Base-by-base conservation (phyloP, 2,329 filamentous ascomycete genomes). In the Chaetomium olivaceum region DNA sequence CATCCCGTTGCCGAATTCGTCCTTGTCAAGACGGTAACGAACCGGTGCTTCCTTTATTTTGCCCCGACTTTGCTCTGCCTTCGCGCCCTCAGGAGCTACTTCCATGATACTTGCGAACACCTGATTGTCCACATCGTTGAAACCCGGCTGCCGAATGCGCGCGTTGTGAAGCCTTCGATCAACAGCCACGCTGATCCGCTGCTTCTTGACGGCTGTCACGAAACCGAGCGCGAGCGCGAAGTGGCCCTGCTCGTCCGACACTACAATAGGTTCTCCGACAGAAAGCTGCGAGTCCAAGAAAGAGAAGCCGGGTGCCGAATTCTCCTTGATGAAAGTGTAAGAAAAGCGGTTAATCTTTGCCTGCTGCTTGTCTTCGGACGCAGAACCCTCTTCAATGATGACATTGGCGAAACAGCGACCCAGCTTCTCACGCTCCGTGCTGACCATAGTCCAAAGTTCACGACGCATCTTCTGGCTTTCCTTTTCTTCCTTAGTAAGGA, bases 1-100 rank as follows among this genome's bases (percentile, higher is more conserved):
- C 92, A 99, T 96, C 64, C 95, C 95, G 73, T 96, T 98, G 78
- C 92, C 96, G 77, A 99, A 99, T 74, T 99, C 95, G 73, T 99
- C 95, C 76, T 97, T 97, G 78, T 99, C 95, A 4, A 99, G 82
- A 27, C 95, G 90, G 73, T 97, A 99, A 58, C 87, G 82, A 6
- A 90, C 79, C 4, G 85, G 85, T 4, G 83, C 76, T 64, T 83
- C 80, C 65, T 83, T 81, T 69, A 82, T 81, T 70, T 81, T 84
- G 31, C 79, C 81, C 50, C 85, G 77, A 5, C 83, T 81, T 64
- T 86, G 80, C 43, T 85, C 80, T 27, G 82, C 79, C 0, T 78
- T 79, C 43, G 80, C 81, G 1, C 83, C 85, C 71, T 88, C 84
- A 5, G 82, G 82, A 14, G 82, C 83, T 29, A 96, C 89, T 70